Base-by-base conservation (phyloP, 169 alveolate species). In the Eimeria acervulina region DNA sequence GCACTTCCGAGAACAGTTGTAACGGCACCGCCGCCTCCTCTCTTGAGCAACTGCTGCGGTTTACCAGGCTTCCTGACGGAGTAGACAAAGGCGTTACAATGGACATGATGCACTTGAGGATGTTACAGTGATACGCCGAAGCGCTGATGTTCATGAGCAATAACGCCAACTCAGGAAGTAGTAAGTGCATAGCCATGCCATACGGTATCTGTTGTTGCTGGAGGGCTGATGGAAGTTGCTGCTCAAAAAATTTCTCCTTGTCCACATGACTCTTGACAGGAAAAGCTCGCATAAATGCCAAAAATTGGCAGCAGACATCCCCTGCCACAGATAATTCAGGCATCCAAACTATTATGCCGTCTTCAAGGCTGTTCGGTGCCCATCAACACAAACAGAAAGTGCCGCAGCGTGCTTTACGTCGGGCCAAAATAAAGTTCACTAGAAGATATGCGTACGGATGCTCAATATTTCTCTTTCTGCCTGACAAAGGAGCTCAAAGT, bases 131-230 rank as follows among this genome's bases (percentile, higher is more conserved):
- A 52, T 83, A 83, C 19, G 74, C 51, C 51, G 68, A 51, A 1
- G 91, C 91, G 74, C 91, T 83, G 91, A 47, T 83, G 91, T 83
- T 83, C 91, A 83, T 83, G 74, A 83, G 33, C 91, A 83, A 52
- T 74, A 83, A 51, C 72, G 91, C 91, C 74, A 83, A 21, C 44
- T 83, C 91, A 83, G 91, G 91, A n/a, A 83, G 91, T 55, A 83
- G 91, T 74, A 83, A 83, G 51, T 83, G 91, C 68, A 83, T 17
- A 51, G 91, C 91, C 72, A 83, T 31, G 91, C 74, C 91, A 52
- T 47, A 52, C 59, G 91, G 63, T 52, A 83, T 52, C 91, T 51
- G 68, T 55, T 83, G 91, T 21, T 83, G 91, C 19, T 83, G 91
- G 51, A 83, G 91, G 74, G 91, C 91, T 19, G 91, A 5, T 13